Base-by-base conservation (phyloP, 257 asterid genomes). In the Parsonsia alboflavescens region DNA sequence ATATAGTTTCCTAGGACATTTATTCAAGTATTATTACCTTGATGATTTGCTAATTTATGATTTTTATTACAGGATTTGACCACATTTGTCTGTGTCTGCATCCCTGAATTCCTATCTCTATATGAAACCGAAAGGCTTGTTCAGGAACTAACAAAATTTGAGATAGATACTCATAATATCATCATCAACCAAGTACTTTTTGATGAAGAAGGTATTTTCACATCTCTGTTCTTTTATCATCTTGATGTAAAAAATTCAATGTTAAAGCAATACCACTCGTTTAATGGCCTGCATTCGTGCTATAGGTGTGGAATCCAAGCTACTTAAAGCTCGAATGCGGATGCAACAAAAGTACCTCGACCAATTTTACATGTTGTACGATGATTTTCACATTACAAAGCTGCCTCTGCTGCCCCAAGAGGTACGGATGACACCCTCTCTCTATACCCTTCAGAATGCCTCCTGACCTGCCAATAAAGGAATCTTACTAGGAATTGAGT, bases 71-170 rank as follows among this genome's bases (percentile, higher is more conserved):
- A 93, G 98, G 98, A 93, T 79, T 70, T 93, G 84, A 93, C 97
- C 19, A 94, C 98, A 22, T 94, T 94, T 68, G 83, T 90, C 75
- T 94, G 97, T 64, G 98, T 94, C 63, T 90, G 97, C 88, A 94
- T 94, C 78, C 98, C 97, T 6, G 98, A 94, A 75, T 94, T 94
- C 86, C 97, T 94, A 70, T 94, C 98, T 12, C 85, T 94, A 33
- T 94, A 94, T 58, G 98, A 94, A 85, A 94, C 97, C 19, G 98
- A 94, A 83, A 84, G 98, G 30, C 92, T 94, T 13, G 97, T 94
- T 76, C 97, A 94, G 81, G 98, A 94, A 75, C 97, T 94, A 54
- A 85, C 97, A 54, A 94, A 88, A 75, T 94, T 91, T 77, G 97
- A 94, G 96, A 94, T 94, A 24, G 98, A 94, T 75, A 89, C 98